phyloP scores from a whole-genome alignment of 2,329 filamentous ascomycete species.

The Fusarium metavorans region DNA sequence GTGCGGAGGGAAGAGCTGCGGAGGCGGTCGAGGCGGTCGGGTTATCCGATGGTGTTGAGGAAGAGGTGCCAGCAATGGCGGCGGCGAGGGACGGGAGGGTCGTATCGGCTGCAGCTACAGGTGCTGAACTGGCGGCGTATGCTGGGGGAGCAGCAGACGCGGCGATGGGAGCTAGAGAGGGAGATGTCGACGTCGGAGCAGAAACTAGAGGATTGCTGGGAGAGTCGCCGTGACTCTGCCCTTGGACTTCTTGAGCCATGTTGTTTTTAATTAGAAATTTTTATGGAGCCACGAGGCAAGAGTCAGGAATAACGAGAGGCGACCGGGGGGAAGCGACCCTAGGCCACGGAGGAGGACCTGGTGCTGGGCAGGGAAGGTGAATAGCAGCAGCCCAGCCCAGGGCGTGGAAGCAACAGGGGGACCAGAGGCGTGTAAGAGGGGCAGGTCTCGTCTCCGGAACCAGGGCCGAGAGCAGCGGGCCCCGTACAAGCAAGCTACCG shows the following conservation, averaged over 20 bases:
- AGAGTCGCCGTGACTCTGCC: conserved; percentile 47
- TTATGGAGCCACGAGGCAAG: conserved; percentile 52
- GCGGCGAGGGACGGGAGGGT: conserved; percentile 27
- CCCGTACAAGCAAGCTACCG: conserved; percentile 25
- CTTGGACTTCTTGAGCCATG: conserved; percentile 49
- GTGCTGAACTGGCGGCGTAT: conserved; percentile 26
- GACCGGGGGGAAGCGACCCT: conserved; percentile 48
- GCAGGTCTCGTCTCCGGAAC: conserved; percentile 35
- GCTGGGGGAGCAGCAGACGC: conserved; percentile 35
- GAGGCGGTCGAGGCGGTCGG: conserved; percentile 36
- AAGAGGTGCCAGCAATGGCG: conserved; percentile 29
- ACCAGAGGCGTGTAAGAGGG: conserved; percentile 38
- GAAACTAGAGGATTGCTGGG: conserved; percentile 42
- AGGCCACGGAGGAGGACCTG: conserved; percentile 44
- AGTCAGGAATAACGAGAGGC: conserved; percentile 47
- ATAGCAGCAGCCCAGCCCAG: conserved; percentile 33
- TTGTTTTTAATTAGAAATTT: conserved; percentile 53
- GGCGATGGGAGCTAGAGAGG: conserved; percentile 41
- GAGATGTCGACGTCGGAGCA: conserved; percentile 41
- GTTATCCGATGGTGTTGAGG: conserved; percentile 28
- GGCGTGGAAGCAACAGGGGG: conserved; percentile 40
- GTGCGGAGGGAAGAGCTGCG: conserved; percentile 25
- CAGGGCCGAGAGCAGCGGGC: conserved; percentile 38
- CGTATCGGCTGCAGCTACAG: conserved; percentile 32
- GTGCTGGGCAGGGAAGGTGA: conserved; percentile 45